Evolutionary conservation across 805 yeast species (phyloP).

Genomic region (Candida nemodendra): DNA sequence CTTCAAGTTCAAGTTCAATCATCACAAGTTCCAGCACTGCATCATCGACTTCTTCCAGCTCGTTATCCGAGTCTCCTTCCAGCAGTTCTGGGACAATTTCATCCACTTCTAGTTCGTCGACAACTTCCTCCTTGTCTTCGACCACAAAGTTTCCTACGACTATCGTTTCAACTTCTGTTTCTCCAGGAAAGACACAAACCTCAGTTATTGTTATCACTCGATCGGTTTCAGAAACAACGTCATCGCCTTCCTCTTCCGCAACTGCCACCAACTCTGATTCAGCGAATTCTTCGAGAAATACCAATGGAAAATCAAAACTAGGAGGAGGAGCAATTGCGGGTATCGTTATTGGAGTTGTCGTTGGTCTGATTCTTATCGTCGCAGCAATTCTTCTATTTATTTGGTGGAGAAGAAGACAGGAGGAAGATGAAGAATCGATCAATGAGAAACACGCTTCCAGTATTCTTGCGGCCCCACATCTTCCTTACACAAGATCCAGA

Average conservation of each 20-base stretch:
- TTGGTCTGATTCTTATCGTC: conserved; percentile 23
- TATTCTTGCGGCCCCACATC: conserved; percentile 12
- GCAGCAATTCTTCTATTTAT: conserved; percentile 19
- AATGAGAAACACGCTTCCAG: conserved; percentile 11
- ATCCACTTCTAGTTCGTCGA: conserved; percentile 11
- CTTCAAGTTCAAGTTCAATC: conserved; percentile 18
- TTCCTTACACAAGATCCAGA: conserved; percentile 4
- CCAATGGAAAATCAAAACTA: conserved; percentile 9
- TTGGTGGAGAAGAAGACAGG: conserved; percentile 21
- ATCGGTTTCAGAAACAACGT: conserved; percentile 20
- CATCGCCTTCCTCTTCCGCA: conserved; percentile 17
- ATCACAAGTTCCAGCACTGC: conserved; percentile 13
- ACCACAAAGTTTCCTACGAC: conserved; percentile 8
- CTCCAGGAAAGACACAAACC: conserved; percentile 24
- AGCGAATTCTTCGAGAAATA: conserved; percentile 4
- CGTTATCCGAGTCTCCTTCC: conserved; percentile 14
- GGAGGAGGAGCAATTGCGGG: conserved; percentile 37
- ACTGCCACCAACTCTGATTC: conserved; percentile 11
- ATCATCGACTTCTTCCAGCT: conserved; percentile 14
- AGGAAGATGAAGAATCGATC: conserved; percentile 16
- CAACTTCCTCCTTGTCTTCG: conserved; percentile 13
- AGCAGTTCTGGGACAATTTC: conserved; percentile 18
- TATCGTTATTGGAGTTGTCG: conserved; percentile 32
- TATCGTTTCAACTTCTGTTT: conserved; percentile 19
- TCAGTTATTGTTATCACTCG: conserved; percentile 26